Evolutionary conservation across 306 rosid species (phyloP).

Genomic region (Nissolia schottii): DNA sequence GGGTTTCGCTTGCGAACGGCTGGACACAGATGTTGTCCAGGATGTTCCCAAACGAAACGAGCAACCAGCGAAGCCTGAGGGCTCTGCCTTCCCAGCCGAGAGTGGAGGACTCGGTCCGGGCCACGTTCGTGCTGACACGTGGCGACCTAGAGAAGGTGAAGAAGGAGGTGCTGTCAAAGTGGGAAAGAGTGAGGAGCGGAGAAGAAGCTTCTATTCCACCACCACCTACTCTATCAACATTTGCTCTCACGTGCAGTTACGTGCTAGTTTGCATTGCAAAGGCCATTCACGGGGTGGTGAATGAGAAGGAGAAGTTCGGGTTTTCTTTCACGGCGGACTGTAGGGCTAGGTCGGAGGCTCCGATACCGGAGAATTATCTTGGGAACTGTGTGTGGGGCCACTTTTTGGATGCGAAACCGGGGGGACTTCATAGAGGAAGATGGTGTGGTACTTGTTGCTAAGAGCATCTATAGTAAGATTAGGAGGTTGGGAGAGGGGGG

Average conservation of each 20-base stretch:
- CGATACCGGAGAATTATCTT: slow-evolving; percentile 19
- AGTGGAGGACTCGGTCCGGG: slow-evolving; percentile 21
- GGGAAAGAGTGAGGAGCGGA: slow-evolving; percentile 1
- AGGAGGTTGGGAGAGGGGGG: too few relatives aligned
- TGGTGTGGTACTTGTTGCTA: too few relatives aligned
- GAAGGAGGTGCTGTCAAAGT: slow-evolving; percentile 7
- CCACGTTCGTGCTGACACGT: slow-evolving; percentile 30
- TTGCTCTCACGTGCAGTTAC: slow-evolving; percentile 30
- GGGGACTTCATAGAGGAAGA: too few relatives aligned
- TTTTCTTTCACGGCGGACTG: slow-evolving; percentile 9
- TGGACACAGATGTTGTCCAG: not conserved
- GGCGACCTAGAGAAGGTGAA: slow-evolving; percentile 28
- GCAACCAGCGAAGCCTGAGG: not conserved
- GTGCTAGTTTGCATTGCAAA: slow-evolving; percentile 13
- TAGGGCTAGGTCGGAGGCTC: slow-evolving; percentile 1
- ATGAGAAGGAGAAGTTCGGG: not conserved
- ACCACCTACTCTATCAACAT: slow-evolving; percentile 33
- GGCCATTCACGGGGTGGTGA: slow-evolving; percentile 5
- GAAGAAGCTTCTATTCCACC: not conserved
- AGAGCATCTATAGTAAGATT: too few relatives aligned
- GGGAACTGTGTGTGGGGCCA: too few relatives aligned
- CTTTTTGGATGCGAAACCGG: too few relatives aligned
- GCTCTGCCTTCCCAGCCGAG: slow-evolving; percentile 1
- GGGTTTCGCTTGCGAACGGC: not conserved
- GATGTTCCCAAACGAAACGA: not conserved